Evolutionary conservation across 2,329 filamentous ascomycete genomes (phyloP), one percentile per base, ranked within the genome.

Genomic region (Ceratocystiopsis minuta): DNA sequence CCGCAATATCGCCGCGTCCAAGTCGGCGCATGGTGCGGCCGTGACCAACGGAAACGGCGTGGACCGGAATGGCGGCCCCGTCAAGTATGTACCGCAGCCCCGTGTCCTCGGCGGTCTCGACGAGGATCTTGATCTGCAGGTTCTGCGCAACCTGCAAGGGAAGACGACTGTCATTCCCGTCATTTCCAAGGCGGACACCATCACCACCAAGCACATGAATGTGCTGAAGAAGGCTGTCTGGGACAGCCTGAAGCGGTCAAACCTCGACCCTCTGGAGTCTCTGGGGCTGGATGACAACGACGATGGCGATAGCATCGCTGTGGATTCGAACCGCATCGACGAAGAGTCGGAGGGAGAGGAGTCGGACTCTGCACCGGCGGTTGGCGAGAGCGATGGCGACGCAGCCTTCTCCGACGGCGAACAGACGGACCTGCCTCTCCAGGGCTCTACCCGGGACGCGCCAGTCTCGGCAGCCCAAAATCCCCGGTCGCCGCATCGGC

Each of bases 151-250:
- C 15, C 71, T 98, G 24, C 79, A 93, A 57, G 81, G 83, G 52
- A 95, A 94, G 67, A 96, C 90, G 0, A 93, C 85, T 0, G 85
- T 96, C 45, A 84, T 98, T 38, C 90, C 90, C 0, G 78, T 98
- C 45, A 88, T 98, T 54, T 82, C 86, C 56, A 98, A 98, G 62
- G 88, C 90, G 34, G 90, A 98, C 57, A 95, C 87, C 14, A 81
- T 96, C 52, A 96, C 90, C n/a, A 78, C 81, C 0, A 80, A 82
- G 41, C 90, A 98, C 61, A 96, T 96, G 90, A 68, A 74, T 37
- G 78, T 84, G 52, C 71, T 98, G 50, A 95, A 95, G 67, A 85
- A 80, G 61, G 78, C 80, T 13, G 87, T 98, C 32, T 92, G 83
- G 76, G 75, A 84, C 42, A 87, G 81, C 51, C 68, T 98, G 48